A percentile compares a stretch with the other conserved stretches of the same genome.
Evolutionary conservation across 2,329 filamentous ascomycete species (phyloP).

Genomic region (Nothopassalora personata): DNA sequence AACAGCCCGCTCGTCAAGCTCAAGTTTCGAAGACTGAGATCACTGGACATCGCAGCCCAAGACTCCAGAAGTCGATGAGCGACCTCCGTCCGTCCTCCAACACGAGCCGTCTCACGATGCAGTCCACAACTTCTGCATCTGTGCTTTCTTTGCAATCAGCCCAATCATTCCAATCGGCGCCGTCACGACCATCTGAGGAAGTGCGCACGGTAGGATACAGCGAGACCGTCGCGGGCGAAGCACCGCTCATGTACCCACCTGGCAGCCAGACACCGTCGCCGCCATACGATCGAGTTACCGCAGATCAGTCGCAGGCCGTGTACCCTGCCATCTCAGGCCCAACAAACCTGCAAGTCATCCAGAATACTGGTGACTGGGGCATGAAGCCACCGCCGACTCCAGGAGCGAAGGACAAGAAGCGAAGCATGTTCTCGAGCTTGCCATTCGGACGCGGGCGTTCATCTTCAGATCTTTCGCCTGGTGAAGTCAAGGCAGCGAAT

Average conservation of each 20-base stretch:
- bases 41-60: slow-evolving; percentile 27
- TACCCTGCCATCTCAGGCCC: slow-evolving; percentile 68
- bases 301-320: slow-evolving; percentile 22
- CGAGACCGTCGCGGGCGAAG: slow-evolving; percentile 53
- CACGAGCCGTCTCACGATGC: slow-evolving; percentile 1
- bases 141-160: neutral
- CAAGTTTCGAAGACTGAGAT: slow-evolving; percentile 24
- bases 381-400: slow-evolving; percentile 57
- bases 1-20: slow-evolving; percentile 16
- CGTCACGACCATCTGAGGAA: slow-evolving; percentile 17
- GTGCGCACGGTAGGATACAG: slow-evolving; percentile 48
- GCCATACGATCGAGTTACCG: slow-evolving; percentile 33
- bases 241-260: slow-evolving; percentile 47
- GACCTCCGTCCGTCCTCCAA: slow-evolving; percentile 27
- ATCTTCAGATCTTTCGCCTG: slow-evolving; percentile 58
- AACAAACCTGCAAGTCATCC: slow-evolving; percentile 76
- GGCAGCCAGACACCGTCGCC: slow-evolving; percentile 31
- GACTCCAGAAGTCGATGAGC: slow-evolving; percentile 35
- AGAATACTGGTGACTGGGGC: slow-evolving; percentile 80
- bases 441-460: slow-evolving; percentile 58
- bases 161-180: neutral
- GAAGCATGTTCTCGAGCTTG: slow-evolving; percentile 51
- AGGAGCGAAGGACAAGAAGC: slow-evolving; percentile 73
- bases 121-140: neutral
- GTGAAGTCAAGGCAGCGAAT: slow-evolving; percentile 17